Conservation (phyloP, 805 yeast genomes). For the Nakazawaea ernobii region DNA sequence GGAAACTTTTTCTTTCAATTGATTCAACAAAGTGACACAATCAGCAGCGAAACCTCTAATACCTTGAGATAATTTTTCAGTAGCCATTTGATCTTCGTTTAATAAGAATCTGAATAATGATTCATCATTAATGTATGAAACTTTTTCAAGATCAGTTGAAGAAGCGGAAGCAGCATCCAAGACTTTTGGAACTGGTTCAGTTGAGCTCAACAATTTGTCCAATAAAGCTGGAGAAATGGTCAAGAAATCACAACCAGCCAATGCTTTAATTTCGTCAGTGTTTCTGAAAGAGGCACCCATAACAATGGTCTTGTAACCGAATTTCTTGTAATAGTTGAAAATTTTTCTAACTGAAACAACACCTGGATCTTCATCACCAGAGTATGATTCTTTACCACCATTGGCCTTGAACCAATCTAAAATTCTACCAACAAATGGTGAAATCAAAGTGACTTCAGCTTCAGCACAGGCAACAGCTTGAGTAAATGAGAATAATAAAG, state of each 20-base stretch:
- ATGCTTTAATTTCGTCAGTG: constrained; percentile 87
- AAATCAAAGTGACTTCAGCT: constrained; percentile 90
- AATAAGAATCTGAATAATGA: constrained; percentile 82
- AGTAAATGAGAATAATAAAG: constrained; percentile 87
- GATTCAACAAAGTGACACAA: constrained; percentile 67
- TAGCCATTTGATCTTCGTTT: constrained; percentile 97
- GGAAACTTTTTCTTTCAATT: constrained; percentile 55
- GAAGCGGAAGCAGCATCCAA: constrained; percentile 66
- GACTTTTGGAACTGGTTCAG: constrained; percentile 72
- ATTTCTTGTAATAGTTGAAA: constrained; percentile 97
- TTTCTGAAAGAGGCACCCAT: constrained; percentile 99
- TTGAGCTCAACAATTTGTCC: constrained; percentile 79
- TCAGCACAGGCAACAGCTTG: constrained; percentile 99
- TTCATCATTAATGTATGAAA: constrained; percentile 79
- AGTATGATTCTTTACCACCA: constrained; percentile 78
- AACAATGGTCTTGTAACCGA: constrained; percentile 92
- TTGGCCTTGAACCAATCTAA: constrained; percentile 96
- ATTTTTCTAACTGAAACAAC: constrained; percentile 82
- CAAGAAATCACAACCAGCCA: constrained; percentile 95
- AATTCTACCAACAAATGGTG: constrained; percentile 99
- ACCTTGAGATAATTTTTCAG: constrained; percentile 96
- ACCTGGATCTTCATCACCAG: constrained; percentile 89
- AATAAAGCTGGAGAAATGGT: constrained; percentile 92
- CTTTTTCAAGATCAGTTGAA: constrained; percentile 57
- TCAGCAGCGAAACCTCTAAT: constrained; percentile 96